phyloP scores from a whole-genome alignment of 495 filamentous ascomycete genomes.

The Penicillium flavigenum region DNA sequence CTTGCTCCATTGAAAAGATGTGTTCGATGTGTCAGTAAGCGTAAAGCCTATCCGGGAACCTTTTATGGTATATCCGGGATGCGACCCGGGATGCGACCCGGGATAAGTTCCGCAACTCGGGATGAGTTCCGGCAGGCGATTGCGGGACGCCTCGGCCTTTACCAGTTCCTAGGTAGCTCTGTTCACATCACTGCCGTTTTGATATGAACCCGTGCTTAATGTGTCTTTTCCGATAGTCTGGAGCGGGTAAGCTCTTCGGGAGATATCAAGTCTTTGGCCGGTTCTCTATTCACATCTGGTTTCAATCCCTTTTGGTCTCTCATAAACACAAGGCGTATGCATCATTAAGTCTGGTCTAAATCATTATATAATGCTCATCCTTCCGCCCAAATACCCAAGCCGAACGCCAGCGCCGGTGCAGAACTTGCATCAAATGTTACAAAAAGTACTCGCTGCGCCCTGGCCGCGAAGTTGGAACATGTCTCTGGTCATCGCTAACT shows the following conservation, averaged over 20 bases:
- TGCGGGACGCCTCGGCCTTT: neutral
- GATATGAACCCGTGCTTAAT: neutral
- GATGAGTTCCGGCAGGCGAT: neutral
- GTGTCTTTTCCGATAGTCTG: too few relatives aligned
- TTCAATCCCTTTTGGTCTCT: neutral
- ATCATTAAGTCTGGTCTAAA: slow-evolving; percentile 34
- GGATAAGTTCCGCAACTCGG: slow-evolving; percentile 19
- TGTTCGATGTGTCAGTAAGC: too few relatives aligned
- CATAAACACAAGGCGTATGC: slow-evolving; percentile 14
- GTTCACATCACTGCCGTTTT: neutral
- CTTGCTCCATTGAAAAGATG: slow-evolving; percentile 29
- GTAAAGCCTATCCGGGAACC: neutral
- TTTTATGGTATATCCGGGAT: slow-evolving; percentile 23
- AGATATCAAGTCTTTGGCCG: neutral
- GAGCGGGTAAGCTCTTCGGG: neutral
- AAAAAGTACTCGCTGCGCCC: slow-evolving; percentile 93
- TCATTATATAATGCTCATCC: slow-evolving; percentile 44
- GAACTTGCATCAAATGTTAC: slow-evolving; percentile 50
- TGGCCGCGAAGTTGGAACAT: slow-evolving; percentile 76
- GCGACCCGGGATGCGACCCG: slow-evolving; percentile 23
- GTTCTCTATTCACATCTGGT: neutral
- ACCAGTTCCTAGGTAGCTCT: too few relatives aligned
- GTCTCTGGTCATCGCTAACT: slow-evolving; percentile 86
- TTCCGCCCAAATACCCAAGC: slow-evolving; percentile 19
- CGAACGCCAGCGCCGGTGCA: slow-evolving; percentile 47